Evolutionary conservation across 2,329 filamentous ascomycete species (phyloP).

Genomic region (Mycosphaerella arachidis): DNA sequence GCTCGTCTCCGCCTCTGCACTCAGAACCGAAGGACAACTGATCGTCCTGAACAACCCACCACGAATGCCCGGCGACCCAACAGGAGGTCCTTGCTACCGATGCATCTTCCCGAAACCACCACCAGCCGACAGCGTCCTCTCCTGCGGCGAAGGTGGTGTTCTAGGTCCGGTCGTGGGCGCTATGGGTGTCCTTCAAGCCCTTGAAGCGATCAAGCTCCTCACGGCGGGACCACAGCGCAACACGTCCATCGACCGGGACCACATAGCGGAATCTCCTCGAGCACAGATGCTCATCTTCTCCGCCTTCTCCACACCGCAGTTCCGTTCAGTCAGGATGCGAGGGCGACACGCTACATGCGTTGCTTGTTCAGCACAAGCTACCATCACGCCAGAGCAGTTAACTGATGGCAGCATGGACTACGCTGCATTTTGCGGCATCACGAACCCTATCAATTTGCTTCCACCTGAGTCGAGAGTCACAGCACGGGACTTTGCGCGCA

Average conservation of each 20-base stretch:
- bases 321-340: slow-evolving; percentile 72
- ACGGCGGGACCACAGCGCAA: slow-evolving; percentile 46
- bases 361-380: slow-evolving; percentile 64
- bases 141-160: slow-evolving; percentile 89
- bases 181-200: slow-evolving; percentile 88
- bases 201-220: slow-evolving; percentile 80
- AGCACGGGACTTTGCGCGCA: slow-evolving; percentile 54
- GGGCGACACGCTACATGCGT: slow-evolving; percentile 66
- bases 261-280: slow-evolving; percentile 27
- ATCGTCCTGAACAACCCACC: slow-evolving; percentile 82
- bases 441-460: slow-evolving; percentile 52
- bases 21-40: slow-evolving; percentile 84
- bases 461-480: slow-evolving; percentile 63
- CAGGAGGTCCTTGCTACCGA: slow-evolving; percentile 81
- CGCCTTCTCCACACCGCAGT: slow-evolving; percentile 51
- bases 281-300: slow-evolving; percentile 52
- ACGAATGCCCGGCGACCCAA: slow-evolving; percentile 50
- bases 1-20: slow-evolving; percentile 82
- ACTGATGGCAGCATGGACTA: slow-evolving; percentile 70
- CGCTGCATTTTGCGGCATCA: slow-evolving; percentile 74
- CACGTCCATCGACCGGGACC: slow-evolving; percentile 1
- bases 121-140: slow-evolving; percentile 73
- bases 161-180: slow-evolving; percentile 85
- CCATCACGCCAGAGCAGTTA: slow-evolving; percentile 53
- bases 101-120: slow-evolving; percentile 89